A percentile compares a stretch with the other conserved stretches of the same genome.
Evolutionary conservation across 2,329 filamentous ascomycete genomes (phyloP).

Genomic region (Catunica adiposa): DNA sequence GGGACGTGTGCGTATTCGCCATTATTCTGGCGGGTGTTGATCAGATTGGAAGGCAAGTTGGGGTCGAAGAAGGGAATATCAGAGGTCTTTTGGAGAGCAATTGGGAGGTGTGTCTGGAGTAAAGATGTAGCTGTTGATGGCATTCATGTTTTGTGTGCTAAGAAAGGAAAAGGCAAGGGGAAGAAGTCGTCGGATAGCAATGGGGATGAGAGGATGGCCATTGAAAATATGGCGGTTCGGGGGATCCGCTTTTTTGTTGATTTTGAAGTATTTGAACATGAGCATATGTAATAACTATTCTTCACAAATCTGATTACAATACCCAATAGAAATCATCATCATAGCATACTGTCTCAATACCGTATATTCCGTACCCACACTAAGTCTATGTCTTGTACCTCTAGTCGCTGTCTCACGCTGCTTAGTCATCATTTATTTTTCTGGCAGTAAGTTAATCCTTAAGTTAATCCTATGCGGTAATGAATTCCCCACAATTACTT

Average conservation of each 20-base stretch:
- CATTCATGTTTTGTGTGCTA: slow-evolving; percentile 28
- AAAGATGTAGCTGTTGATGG: slow-evolving; percentile 36
- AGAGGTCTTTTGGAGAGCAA: slow-evolving; percentile 31
- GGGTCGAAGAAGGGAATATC: not conserved
- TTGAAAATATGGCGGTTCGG: slow-evolving; percentile 31
- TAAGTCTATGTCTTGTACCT: too few species aligned
- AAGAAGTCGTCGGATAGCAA: not conserved
- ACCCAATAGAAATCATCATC: too few species aligned
- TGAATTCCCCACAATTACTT: too few species aligned
- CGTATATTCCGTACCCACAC: too few species aligned
- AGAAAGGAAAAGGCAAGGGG: slow-evolving; percentile 23
- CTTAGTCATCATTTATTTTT: too few species aligned
- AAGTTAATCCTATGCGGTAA: too few species aligned
- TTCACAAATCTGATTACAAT: not conserved
- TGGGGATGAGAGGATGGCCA: slow-evolving; percentile 32
- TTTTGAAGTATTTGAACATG: slow-evolving; percentile 27
- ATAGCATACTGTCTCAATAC: too few species aligned
- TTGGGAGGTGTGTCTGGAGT: slow-evolving; percentile 32
- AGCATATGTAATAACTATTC: not conserved
- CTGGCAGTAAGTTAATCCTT: too few species aligned
- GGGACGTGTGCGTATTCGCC: slow-evolving; percentile 16
- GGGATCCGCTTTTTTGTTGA: slow-evolving; percentile 35
- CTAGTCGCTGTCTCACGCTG: too few species aligned
- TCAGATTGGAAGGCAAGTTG: not conserved
- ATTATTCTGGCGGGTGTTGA: not conserved